Conservation (phyloP, 139 green algal genomes). For the Coelastrella sp. region DNA sequence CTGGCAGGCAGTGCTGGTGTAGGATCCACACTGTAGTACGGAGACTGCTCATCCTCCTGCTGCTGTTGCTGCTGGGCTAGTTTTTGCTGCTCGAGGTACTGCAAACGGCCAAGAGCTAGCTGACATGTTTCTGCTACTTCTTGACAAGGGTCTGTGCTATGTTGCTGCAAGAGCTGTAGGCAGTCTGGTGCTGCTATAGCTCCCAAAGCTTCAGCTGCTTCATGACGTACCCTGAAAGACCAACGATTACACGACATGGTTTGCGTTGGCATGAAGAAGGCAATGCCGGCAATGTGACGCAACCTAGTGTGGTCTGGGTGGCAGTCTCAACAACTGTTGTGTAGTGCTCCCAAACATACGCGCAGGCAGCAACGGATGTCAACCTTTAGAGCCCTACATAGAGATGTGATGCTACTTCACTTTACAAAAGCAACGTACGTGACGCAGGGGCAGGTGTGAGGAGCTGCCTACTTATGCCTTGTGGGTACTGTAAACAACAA, state of each 20-base stretch:
- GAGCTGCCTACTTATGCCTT: too few relatives aligned
- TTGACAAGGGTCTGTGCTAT: constrained; percentile 64
- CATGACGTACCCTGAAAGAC: constrained; percentile 85
- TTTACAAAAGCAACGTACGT: too few relatives aligned
- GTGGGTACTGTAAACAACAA: too few relatives aligned
- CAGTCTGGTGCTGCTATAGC: constrained; percentile 84
- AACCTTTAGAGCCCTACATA: too few relatives aligned
- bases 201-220: constrained; percentile 91
- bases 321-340: too few relatives aligned
- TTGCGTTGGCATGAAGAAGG: background rate
- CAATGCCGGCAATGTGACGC: too few relatives aligned
- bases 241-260: background rate
- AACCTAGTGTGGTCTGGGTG: too few relatives aligned
- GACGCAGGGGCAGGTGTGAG: too few relatives aligned
- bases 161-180: constrained; percentile 70
- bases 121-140: constrained; percentile 96
- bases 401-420: too few relatives aligned
- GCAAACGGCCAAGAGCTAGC: constrained; percentile 91
- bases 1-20: constrained; percentile 78
- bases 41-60: constrained; percentile 59
- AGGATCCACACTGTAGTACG: constrained; percentile 95
- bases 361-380: too few relatives aligned
- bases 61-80: constrained; percentile 17
- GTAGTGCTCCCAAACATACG: too few relatives aligned
- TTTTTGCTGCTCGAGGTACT: constrained; percentile 62